Base-by-base conservation (phyloP, 2,329 filamentous ascomycete species). In the Aureobasidium sp. region DNA sequence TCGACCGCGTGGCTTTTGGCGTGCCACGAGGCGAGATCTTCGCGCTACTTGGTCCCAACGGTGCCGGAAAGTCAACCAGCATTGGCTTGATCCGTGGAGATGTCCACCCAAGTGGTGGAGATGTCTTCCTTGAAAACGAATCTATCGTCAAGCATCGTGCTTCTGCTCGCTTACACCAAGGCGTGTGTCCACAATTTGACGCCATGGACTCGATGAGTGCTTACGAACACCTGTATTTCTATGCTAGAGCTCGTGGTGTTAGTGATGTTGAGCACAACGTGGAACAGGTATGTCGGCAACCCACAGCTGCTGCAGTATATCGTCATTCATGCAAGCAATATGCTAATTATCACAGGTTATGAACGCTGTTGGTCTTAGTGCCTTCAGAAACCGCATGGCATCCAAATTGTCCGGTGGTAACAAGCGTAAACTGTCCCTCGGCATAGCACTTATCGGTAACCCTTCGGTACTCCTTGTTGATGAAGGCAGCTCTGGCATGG, bases 181-280 rank as follows among this genome's bases (percentile, higher is more conserved):
- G 93, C n/a, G 92, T 97, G 0, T 97, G 92, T 69, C 92, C 93
- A 0, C 92, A 81, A 64, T 81, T 81, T 64, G 79, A 81, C 63
- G 92, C 92, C 9, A 87, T 96, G 77, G 93, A 97, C 73, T 83
- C 87, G 59, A 92, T 97, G 90, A 95, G 92, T 0, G 91, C 95
- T 0, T 77, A 85, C 1, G 92, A 97, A 71, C 92, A 96, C 69
- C 81, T 97, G 2, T 78, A 82, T 55, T 96, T 97, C 77, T 97
- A 97, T 72, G 93, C 92, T 5, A 84, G 87, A 53, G 85, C 93
- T 12, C 85, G 92, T 13, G 92, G 93, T 39, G 87, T 97, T 9
- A 74, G 82, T 0, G 83, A 93, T 66, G 80, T 94, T 1, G 79
- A 87, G 20, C 83, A 90, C 73, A 95, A 96, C 67, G 90, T 96